A percentile compares a stretch with the other conserved stretches of the same genome.
Evolutionary conservation across 257 asterid species (phyloP).

Genomic region (Eustoma russellianum): DNA sequence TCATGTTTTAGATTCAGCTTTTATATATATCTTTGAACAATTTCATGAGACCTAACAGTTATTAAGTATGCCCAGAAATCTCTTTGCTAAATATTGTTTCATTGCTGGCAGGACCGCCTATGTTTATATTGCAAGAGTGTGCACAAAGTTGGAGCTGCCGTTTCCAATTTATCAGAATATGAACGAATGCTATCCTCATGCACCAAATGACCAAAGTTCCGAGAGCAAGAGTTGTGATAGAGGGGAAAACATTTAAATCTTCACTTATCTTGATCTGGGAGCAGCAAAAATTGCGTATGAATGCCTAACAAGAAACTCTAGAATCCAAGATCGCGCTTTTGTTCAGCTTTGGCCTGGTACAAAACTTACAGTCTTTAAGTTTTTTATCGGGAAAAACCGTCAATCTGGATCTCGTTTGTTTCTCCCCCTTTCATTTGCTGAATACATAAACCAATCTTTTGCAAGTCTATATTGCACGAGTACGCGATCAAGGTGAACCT

Average conservation of each 20-base stretch:
- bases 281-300: constrained; percentile 21
- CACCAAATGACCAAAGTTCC: constrained; percentile 24
- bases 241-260: constrained; percentile 12
- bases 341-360: neutral
- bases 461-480: constrained; percentile 26
- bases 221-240: constrained; percentile 14
- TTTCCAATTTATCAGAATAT: constrained; percentile 14
- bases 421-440: neutral
- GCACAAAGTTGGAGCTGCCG: constrained; percentile 13
- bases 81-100: neutral
- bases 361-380: too few relatives aligned
- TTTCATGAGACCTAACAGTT: too few relatives aligned
- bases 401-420: neutral
- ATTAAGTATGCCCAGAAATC: neutral
- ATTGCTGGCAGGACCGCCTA: constrained; percentile 6
- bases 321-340: constrained; percentile 5
- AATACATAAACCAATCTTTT: constrained; percentile 13
- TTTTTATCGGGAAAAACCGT: too few relatives aligned
- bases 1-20: too few relatives aligned
- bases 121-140: constrained; percentile 20
- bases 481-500: constrained; percentile 21
- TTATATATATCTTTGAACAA: too few relatives aligned
- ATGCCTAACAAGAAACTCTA: constrained; percentile 2
- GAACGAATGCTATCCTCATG: constrained; percentile 22
- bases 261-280: constrained; percentile 2